A percentile compares a stretch with the other conserved stretches of the same genome.
phyloP scores from a whole-genome alignment of 768 basidiomycete species.

The Hygrophorus russula region DNA sequence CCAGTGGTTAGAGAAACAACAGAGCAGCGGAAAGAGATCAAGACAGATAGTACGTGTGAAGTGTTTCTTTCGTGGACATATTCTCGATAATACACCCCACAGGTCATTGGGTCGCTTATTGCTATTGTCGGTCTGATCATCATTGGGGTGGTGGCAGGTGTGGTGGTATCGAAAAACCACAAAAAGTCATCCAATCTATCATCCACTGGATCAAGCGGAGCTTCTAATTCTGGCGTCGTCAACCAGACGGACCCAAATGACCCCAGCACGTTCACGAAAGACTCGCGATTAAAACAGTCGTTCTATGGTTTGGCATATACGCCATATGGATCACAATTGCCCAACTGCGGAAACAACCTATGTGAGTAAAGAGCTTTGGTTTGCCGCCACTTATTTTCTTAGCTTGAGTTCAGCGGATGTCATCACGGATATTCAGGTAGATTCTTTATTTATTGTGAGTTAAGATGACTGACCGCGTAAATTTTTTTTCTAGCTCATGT shows the following conservation, averaged over 20 bases:
- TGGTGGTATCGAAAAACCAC: slow-evolving; percentile 40
- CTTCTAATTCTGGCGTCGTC: slow-evolving; percentile 5
- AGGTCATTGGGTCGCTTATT: slow-evolving; percentile 40
- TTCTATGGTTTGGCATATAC: slow-evolving; percentile 90
- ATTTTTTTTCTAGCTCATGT: slow-evolving; percentile 49
- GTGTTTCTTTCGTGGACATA: neutral
- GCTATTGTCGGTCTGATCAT: slow-evolving; percentile 27
- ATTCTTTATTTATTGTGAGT: slow-evolving; percentile 4
- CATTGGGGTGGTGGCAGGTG: slow-evolving; percentile 41
- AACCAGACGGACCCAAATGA: slow-evolving; percentile 38
- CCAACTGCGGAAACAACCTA: slow-evolving; percentile 50
- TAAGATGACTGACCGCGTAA: slow-evolving; percentile 9
- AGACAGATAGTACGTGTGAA: slow-evolving; percentile 2
- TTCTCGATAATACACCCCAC: neutral
- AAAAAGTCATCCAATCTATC: slow-evolving; percentile 15
- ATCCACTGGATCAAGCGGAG: slow-evolving; percentile 5
- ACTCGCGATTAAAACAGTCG: slow-evolving; percentile 53
- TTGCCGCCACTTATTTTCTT: neutral
- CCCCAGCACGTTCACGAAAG: slow-evolving; percentile 68
- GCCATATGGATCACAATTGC: slow-evolving; percentile 60
- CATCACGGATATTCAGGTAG: slow-evolving; percentile 62
- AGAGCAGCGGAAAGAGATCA: neutral
- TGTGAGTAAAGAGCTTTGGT: slow-evolving; percentile 17
- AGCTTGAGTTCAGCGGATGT: slow-evolving; percentile 31
- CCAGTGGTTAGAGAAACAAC: neutral